phyloP scores from a whole-genome alignment of 176 grass and related monocot species.

The Musa beccarii region DNA sequence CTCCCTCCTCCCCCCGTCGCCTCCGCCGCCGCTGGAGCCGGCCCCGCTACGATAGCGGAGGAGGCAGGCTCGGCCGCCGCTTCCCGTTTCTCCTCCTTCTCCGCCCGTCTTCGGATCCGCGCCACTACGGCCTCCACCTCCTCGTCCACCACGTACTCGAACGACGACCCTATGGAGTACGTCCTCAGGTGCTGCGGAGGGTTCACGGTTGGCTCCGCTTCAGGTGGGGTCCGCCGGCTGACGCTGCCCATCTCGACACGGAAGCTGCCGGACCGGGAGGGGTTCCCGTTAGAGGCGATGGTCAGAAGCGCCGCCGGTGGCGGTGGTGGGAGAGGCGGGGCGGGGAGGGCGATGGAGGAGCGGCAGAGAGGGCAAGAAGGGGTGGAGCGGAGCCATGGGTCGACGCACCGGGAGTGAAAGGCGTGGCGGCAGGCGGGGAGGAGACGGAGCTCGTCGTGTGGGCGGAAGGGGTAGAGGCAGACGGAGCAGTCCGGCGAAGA shows the following conservation, averaged over 20 bases:
- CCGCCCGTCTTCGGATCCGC: not conserved
- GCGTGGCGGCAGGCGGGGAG: conserved; percentile 81
- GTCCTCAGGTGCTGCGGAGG: conserved; percentile 26
- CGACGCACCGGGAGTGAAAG: conserved; percentile 77
- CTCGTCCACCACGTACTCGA: conserved; percentile 69
- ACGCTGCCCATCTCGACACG: conserved; percentile 76
- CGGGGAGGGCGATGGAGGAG: conserved; percentile 49
- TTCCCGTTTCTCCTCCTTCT: not conserved
- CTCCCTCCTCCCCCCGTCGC: conserved; percentile 41
- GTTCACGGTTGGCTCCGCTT: conserved; percentile 25
- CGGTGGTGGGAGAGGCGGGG: conserved; percentile 27
- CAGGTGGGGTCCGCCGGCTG: conserved; percentile 44
- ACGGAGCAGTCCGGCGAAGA: conserved; percentile 88
- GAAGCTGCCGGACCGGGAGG: conserved; percentile 51
- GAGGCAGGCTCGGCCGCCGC: not conserved
- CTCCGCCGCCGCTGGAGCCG: conserved; percentile 10
- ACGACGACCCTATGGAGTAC: conserved; percentile 60
- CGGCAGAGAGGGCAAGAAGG: conserved; percentile 90
- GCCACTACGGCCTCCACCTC: not conserved
- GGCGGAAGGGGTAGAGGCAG: conserved; percentile 65
- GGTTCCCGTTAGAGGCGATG: conserved; percentile 16
- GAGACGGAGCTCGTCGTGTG: conserved; percentile 72
- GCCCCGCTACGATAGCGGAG: not conserved
- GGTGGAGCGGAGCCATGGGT: conserved; percentile 85
- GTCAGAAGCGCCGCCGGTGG: not conserved